Percentiles rank a stretch among this genome's conserved stretches.
Evolutionary conservation across 1,139 yeast genomes (phyloP).

Genomic region (Magnusiomyces clavatus): DNA sequence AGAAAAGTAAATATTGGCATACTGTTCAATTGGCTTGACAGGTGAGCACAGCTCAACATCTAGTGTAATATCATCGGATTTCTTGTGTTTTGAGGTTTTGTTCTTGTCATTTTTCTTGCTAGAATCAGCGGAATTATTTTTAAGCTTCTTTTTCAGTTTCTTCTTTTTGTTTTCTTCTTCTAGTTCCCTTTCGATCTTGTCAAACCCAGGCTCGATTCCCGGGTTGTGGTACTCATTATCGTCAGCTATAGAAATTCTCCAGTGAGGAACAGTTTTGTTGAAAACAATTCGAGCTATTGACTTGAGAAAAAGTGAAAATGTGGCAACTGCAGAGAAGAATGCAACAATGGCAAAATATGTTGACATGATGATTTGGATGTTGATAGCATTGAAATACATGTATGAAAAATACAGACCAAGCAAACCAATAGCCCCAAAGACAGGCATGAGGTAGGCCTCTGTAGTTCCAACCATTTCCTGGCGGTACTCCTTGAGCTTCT

Average conservation of each 20-base stretch:
- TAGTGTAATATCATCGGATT: conserved; percentile 12
- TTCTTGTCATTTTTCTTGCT: background rate
- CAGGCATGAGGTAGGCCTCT: conserved; percentile 37
- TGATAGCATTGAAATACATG: conserved; percentile 28
- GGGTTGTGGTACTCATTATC: conserved; percentile 28
- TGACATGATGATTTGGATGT: conserved; percentile 30
- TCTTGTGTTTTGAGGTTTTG: conserved; percentile 17
- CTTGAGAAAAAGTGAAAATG: conserved; percentile 25
- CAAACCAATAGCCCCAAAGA: conserved; percentile 35
- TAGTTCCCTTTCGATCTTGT: conserved; percentile 7
- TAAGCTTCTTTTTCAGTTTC: conserved; percentile 2
- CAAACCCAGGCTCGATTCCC: conserved; percentile 23
- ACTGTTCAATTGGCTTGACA: conserved; percentile 12
- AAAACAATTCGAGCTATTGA: conserved; percentile 23
- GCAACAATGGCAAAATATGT: conserved; percentile 32
- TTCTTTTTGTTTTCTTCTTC: conserved; percentile 2
- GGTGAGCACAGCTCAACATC: conserved; percentile 2
- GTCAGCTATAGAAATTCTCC: conserved; percentile 28
- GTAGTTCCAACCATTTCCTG: conserved; percentile 18
- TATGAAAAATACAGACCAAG: conserved; percentile 35
- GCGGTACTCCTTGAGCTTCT: conserved; percentile 7
- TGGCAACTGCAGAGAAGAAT: conserved; percentile 25
- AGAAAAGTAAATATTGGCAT: conserved; percentile 18
- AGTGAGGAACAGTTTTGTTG: conserved; percentile 22
- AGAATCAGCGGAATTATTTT: too few species aligned